These are phyloP conservation scores for Lupinus albus DNA, from an alignment of 306 rosid species.

Conservation along the genomic window DNA sequence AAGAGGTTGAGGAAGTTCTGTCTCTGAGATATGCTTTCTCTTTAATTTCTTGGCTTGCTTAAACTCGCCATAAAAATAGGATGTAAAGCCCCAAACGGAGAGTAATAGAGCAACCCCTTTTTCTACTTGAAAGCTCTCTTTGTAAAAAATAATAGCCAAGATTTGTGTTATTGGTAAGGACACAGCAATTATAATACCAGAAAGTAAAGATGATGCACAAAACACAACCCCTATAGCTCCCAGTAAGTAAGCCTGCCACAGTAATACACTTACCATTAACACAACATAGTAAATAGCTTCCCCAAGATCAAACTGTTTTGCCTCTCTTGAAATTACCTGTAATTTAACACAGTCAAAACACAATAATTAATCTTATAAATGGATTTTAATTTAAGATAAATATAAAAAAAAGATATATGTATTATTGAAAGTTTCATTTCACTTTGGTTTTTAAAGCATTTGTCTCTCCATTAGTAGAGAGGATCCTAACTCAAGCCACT, in stretches of 20 bases:
- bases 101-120: conserved; percentile 64
- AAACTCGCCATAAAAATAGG: conserved; percentile 72
- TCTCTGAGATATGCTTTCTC: background rate
- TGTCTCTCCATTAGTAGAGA: too few species aligned
- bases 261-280: conserved; percentile 48
- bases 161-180: conserved; percentile 61
- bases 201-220: conserved; percentile 64
- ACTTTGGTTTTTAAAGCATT: too few species aligned
- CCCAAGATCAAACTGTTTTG: conserved; percentile 51
- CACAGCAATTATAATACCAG: conserved; percentile 60
- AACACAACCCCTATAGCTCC: conserved; percentile 76
- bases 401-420: too few species aligned
- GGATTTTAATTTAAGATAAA: background rate
- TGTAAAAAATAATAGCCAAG: conserved; percentile 62
- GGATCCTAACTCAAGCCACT: too few species aligned
- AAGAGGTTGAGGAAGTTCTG: conserved; percentile 5
- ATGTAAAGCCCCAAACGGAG: conserved; percentile 71
- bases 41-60: conserved; percentile 44
- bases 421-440: too few species aligned
- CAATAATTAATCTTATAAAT: too few species aligned
- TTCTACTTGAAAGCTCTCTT: conserved; percentile 60
- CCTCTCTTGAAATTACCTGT: conserved; percentile 74
- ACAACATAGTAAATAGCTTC: conserved; percentile 56
- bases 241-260: conserved; percentile 71
- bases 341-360: background rate